These are phyloP conservation scores for Nakaseomyces bracarensis DNA, from an alignment of 1,139 yeast species.

Conservation along the genomic window DNA sequence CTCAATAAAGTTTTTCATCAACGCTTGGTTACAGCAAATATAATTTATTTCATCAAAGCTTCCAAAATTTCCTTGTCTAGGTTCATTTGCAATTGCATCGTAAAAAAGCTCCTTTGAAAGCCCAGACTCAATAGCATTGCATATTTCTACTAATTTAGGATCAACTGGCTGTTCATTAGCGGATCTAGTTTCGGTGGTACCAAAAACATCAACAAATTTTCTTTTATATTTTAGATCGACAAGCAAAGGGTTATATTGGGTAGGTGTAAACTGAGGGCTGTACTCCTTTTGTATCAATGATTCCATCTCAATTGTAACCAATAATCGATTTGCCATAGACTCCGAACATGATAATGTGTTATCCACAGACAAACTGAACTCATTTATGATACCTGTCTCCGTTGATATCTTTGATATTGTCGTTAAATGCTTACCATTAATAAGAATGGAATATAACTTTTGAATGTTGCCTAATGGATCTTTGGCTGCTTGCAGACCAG, in stretches of 20 bases:
- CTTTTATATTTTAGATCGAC: conserved; percentile 38
- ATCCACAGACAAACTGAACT: conserved; percentile 30
- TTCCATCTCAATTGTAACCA: conserved; percentile 43
- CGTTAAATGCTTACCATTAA: conserved; percentile 43
- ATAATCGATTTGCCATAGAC: conserved; percentile 35
- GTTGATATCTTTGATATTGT: conserved; percentile 41
- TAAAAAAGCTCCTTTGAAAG: conserved; percentile 25
- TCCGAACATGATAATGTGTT: conserved; percentile 30
- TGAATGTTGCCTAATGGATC: conserved; percentile 22
- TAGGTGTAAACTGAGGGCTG: conserved; percentile 45
- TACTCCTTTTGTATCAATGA: conserved; percentile 46
- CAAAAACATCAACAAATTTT: conserved; percentile 29
- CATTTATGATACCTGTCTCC: conserved; percentile 38
- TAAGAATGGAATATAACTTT: conserved; percentile 37
- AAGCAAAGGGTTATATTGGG: conserved; percentile 33
- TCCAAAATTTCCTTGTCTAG: conserved; percentile 14
- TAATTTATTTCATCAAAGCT: conserved; percentile 33
- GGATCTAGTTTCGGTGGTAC: conserved; percentile 17
- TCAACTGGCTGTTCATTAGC: conserved; percentile 20
- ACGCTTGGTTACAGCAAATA: conserved; percentile 38
- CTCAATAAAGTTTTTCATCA: conserved; percentile 46
- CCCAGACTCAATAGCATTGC: conserved; percentile 21
- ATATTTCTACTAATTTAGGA: conserved; percentile 24
- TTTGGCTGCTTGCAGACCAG: conserved; percentile 25
- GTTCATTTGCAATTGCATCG: conserved; percentile 17